Evolutionary conservation across 305 asterid species (phyloP), one percentile per base, ranked within the genome.

Genomic region (Lippia alba): DNA sequence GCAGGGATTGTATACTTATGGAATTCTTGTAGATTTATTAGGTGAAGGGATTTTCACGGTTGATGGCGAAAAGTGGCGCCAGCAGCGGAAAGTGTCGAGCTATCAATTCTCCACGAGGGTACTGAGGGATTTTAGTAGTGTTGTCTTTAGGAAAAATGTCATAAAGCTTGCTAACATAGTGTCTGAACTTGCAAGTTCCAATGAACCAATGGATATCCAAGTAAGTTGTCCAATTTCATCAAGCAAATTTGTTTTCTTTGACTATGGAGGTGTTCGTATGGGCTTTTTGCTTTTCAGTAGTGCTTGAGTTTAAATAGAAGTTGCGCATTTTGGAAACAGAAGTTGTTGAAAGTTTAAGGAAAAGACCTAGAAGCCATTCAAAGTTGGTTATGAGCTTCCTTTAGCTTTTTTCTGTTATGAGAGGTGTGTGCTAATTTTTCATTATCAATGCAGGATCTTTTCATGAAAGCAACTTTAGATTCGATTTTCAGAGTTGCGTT

Each of bases 41-140:
- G 94, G 96, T 6, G 94, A 86, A 45, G 96, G 94, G 41, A 87
- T 90, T 74, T 90, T 90, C 71, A 18, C 92, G 0, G 96, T 90
- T 58, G 96, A 87, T 72, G 96, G 92, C 1, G 89, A 86, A n/a
- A 81, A 78, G 75, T 90, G 96, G 96, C 72, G 81, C 24, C 79
- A 86, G 72, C 94, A 90, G 84, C 80, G 94, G 70, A 90, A 87
- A 64, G 66, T 86, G n/a, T 73, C 94, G 11, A 87, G 96, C 81
- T 61, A 80, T 30, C 94, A 85, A 67, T 90, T 90, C 79, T 87
- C 91, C 7, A 80, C 94, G 0, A 76, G 87, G 78, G 94, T 86
- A 18, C 71, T 90, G 18, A 84, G 92, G 70, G 91, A 90, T 78
- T 84, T 79, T 51, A 87, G 94, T 74, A 79, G 88, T 33, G 81